Evolutionary conservation across 495 filamentous ascomycete species (phyloP).

Genomic region (Penicilliopsis zonata): DNA sequence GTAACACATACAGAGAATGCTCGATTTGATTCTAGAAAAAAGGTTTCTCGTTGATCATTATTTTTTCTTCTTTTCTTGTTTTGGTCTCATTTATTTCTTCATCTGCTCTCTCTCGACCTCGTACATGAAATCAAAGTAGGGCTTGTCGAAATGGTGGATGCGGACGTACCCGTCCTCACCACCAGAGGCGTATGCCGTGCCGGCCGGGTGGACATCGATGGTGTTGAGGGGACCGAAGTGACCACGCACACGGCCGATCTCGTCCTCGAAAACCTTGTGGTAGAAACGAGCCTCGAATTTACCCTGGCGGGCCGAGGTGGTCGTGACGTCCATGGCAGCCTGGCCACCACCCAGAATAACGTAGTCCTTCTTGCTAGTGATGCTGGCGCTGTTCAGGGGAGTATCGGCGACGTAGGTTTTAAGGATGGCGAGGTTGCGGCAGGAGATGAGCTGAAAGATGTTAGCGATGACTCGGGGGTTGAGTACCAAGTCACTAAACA

Average conservation of each 20-base stretch:
- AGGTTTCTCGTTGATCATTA: constrained; percentile 21
- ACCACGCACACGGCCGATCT: constrained; percentile 90
- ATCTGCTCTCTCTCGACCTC: constrained; percentile 77
- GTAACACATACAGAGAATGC: constrained; percentile 31
- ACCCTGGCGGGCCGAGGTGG: constrained; percentile 81
- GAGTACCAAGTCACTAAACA: constrained; percentile 2
- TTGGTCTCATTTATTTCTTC: constrained; percentile 34
- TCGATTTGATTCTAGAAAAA: too few species aligned
- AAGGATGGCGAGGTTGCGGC: constrained; percentile 74
- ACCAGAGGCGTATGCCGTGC: constrained; percentile 83
- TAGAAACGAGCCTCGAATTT: constrained; percentile 99
- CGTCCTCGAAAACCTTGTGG: constrained; percentile 97
- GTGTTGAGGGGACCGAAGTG: constrained; percentile 94
- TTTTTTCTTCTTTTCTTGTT: constrained; percentile 36
- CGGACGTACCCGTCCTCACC: constrained; percentile 98
- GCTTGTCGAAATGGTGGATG: constrained; percentile 95
- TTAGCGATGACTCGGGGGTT: constrained; percentile 4
- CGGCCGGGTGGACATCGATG: constrained; percentile 78
- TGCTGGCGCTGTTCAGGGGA: constrained; percentile 88
- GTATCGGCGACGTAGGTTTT: constrained; percentile 91
- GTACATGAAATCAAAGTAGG: constrained; percentile 97
- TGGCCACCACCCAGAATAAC: constrained; percentile 96
- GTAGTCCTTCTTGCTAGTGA: constrained; percentile 90
- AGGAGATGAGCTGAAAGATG: constrained; percentile 53
- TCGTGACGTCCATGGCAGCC: constrained; percentile 99